These are phyloP conservation scores for Hygrophorus pudorinus DNA, from an alignment of 768 basidiomycete species.

Conservation along the genomic window DNA sequence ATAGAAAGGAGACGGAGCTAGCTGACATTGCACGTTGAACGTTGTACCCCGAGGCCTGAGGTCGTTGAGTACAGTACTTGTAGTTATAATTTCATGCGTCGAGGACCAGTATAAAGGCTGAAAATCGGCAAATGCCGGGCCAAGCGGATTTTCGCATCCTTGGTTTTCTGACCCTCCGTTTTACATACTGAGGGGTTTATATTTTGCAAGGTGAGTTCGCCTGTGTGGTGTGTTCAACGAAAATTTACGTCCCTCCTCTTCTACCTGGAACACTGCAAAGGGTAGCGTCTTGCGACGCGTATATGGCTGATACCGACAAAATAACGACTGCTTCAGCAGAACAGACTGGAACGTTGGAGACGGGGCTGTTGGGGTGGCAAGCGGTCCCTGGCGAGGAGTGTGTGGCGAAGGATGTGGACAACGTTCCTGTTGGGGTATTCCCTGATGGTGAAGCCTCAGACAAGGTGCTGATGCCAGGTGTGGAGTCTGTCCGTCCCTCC, in stretches of 20 bases:
- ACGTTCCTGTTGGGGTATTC: neutral
- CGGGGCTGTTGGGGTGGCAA: slow-evolving; percentile 18
- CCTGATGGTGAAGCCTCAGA: neutral
- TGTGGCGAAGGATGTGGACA: slow-evolving; percentile 8
- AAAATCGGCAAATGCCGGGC: neutral
- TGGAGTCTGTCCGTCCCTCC: neutral
- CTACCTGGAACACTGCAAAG: slow-evolving; percentile 20
- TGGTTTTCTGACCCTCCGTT: neutral
- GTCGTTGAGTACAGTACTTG: too few relatives aligned
- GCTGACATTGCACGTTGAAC: slow-evolving; percentile 26
- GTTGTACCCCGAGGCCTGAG: neutral
- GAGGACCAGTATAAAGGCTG: too few relatives aligned
- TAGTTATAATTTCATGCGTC: too few relatives aligned
- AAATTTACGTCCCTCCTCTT: slow-evolving; percentile 9
- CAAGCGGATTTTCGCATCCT: neutral
- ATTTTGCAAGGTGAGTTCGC: neutral
- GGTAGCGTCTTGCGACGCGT: slow-evolving; percentile 67
- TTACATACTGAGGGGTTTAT: neutral
- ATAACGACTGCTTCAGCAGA: slow-evolving; percentile 34
- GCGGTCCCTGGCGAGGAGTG: slow-evolving; percentile 12
- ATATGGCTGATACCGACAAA: slow-evolving; percentile 64
- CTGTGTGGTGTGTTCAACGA: slow-evolving; percentile 7
- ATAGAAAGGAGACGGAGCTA: slow-evolving; percentile 52
- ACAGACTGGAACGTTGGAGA: slow-evolving; percentile 28
- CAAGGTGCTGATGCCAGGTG: neutral